phyloP scores from a whole-genome alignment of 2,329 filamentous ascomycete genomes.

The Penicillium hordei region DNA sequence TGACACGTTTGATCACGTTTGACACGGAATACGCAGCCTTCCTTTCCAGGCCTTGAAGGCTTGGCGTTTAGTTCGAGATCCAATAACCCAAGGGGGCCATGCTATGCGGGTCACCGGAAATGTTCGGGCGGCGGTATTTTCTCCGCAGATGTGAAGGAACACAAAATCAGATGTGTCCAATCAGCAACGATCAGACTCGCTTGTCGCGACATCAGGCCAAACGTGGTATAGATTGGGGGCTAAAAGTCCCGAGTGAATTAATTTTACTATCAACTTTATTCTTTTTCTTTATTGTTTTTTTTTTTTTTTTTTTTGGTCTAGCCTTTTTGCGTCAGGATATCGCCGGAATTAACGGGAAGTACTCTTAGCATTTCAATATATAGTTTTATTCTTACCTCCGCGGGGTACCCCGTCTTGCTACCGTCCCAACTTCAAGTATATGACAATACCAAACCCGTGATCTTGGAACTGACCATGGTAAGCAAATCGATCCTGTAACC shows the following conservation, averaged over 20 bases:
- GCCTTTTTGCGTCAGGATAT: not conserved
- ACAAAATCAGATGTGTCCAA: not conserved
- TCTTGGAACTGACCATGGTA: not conserved
- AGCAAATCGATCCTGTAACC: not conserved
- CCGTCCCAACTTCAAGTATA: not conserved
- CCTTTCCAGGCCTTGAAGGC: not conserved
- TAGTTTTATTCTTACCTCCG: not conserved
- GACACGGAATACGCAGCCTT: constrained; percentile 8
- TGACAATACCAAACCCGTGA: not conserved
- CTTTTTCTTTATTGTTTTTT: not conserved
- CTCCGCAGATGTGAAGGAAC: constrained; percentile 4
- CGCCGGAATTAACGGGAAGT: not conserved
- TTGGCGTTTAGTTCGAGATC: not conserved
- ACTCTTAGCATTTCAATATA: not conserved
- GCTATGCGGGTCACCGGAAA: constrained; percentile 7
- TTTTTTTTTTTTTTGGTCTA: not conserved
- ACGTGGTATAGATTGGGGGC: constrained; percentile 20
- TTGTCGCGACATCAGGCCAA: constrained; percentile 29
- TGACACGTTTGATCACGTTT: not conserved
- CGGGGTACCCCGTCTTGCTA: not conserved
- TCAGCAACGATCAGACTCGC: constrained; percentile 9
- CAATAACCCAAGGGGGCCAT: not conserved
- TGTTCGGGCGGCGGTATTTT: constrained; percentile 12
- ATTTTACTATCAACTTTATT: not conserved
- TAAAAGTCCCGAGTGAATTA: constrained; percentile 1